Base-by-base conservation (phyloP, 164 flowering plant species). In the Taxillus chinensis region DNA sequence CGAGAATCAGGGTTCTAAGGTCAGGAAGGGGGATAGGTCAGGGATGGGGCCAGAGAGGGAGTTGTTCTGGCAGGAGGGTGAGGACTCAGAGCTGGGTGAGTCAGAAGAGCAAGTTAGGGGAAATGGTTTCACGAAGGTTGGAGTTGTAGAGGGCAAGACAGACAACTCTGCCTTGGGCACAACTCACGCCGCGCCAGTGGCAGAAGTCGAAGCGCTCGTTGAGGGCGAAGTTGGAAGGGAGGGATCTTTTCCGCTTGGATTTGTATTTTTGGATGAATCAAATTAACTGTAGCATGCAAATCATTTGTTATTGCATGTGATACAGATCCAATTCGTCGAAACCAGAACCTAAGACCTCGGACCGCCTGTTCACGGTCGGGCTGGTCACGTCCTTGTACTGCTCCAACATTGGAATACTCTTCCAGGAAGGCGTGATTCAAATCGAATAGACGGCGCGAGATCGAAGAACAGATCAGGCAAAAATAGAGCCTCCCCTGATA, bases 381-480 rank as follows among this genome's bases (percentile, higher is more conserved):
- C n/a, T n/a, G n/a, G n/a, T n/a, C n/a, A n/a, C n/a, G n/a, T n/a
- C n/a, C n/a, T n/a, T n/a, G n/a, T n/a, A n/a, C n/a, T n/a, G n/a
- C n/a, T n/a, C 87, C 87, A 46, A 45, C 63, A 14, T 70, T 56
- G 14, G 76, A 55, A 52, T 76, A 74, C 48, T 74, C 43, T 69
- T 87, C 92, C 61, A 72, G 68, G 64, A 78, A 67, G 64, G 82
- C 72, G 57, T 87, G 96, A 46, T 77, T 77, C 14, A 75, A 79
- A 61, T 70, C 75, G n/a, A n/a, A n/a, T 8, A 48, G 39, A 55
- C 63, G 78, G 70, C 96, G 87, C 0, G 79, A 77, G 41, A 90
- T 65, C 27, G 84, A 74, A n/a, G 81, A 79, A 72, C 97, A 90
- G 71, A 84, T 68, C 79, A 90, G 67, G 61, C 97, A 90, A 41